Conservation (phyloP, 768 basidiomycete species). For the Gyrodon lividus region DNA sequence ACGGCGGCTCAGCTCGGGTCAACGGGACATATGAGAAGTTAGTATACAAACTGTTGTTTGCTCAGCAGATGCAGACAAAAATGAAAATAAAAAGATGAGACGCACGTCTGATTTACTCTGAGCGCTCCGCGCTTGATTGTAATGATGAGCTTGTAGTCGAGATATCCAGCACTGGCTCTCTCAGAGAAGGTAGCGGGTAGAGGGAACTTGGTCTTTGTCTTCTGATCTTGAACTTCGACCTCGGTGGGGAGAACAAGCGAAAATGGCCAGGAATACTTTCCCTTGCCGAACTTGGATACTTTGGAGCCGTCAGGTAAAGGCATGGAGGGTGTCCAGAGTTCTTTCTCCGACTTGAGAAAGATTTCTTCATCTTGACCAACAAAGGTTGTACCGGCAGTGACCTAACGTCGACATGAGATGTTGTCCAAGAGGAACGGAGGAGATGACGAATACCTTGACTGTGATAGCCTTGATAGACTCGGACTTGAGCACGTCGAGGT, state of each 20-base stretch:
- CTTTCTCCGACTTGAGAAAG: conserved; percentile 44
- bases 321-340: conserved; percentile 40
- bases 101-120: conserved; percentile 50
- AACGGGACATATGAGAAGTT: conserved; percentile 35
- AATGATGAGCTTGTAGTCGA: conserved; percentile 54
- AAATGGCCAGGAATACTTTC: conserved; percentile 50
- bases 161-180: conserved; percentile 51
- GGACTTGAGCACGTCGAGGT: conserved; percentile 48
- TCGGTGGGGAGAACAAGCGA: conserved; percentile 45
- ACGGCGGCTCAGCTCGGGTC: conserved; percentile 34
- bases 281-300: conserved; percentile 38
- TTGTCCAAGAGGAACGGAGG: background rate
- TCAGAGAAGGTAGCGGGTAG: conserved; percentile 58
- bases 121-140: conserved; percentile 49
- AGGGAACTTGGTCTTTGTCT: conserved; percentile 35
- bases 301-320: conserved; percentile 24
- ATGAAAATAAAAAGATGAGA: background rate
- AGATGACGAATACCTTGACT: conserved; percentile 39
- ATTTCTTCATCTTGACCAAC: conserved; percentile 54
- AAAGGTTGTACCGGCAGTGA: conserved; percentile 47
- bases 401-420: conserved; percentile 26
- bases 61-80: background rate
- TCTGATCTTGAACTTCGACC: conserved; percentile 38
- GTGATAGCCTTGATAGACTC: conserved; percentile 49
- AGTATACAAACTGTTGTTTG: conserved; percentile 28